Percentiles rank a stretch among this genome's conserved stretches.
Evolutionary conservation across 768 basidiomycete species (phyloP).

Genomic region (Trametes meyenii): DNA sequence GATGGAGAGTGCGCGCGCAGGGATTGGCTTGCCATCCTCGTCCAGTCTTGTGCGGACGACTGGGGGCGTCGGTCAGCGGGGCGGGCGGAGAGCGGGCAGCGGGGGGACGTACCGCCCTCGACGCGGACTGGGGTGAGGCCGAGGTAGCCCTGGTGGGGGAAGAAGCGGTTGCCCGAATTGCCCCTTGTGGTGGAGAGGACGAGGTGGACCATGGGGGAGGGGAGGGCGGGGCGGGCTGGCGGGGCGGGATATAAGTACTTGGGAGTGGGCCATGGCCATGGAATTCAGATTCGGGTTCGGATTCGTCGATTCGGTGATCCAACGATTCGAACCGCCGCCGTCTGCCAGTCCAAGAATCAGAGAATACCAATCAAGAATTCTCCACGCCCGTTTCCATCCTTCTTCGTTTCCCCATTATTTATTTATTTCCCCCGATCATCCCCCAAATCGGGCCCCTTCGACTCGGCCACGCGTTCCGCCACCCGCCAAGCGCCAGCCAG

Average conservation of each 20-base stretch:
- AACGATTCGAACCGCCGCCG: conserved; percentile 1
- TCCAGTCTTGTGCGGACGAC: conserved; percentile 75
- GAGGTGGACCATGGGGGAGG: conserved; percentile 64
- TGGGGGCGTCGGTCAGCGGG: conserved; percentile 32
- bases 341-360: conserved; percentile 1
- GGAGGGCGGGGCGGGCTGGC: conserved; percentile 26
- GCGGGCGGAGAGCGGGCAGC: neutral
- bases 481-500: no score
- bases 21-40: conserved; percentile 67
- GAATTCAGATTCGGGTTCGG: conserved; percentile 52
- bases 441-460: conserved; percentile 5
- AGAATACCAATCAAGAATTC: conserved; percentile 15
- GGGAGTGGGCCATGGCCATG: conserved; percentile 5
- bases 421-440: conserved; percentile 15
- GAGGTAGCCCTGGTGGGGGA: conserved; percentile 77
- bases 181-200: conserved; percentile 66
- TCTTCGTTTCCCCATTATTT: conserved; percentile 12
- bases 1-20: conserved; percentile 66
- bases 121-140: conserved; percentile 79
- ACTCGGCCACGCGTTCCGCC: conserved; percentile 4
- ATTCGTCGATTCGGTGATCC: conserved; percentile 20
- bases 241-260: conserved; percentile 41
- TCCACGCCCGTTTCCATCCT: neutral
- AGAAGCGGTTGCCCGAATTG: conserved; percentile 69
- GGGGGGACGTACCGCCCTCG: conserved; percentile 62